A percentile compares a stretch with the other conserved stretches of the same genome.
phyloP scores from a whole-genome alignment of 768 basidiomycete genomes.

The Calocybe gangraenosa region DNA sequence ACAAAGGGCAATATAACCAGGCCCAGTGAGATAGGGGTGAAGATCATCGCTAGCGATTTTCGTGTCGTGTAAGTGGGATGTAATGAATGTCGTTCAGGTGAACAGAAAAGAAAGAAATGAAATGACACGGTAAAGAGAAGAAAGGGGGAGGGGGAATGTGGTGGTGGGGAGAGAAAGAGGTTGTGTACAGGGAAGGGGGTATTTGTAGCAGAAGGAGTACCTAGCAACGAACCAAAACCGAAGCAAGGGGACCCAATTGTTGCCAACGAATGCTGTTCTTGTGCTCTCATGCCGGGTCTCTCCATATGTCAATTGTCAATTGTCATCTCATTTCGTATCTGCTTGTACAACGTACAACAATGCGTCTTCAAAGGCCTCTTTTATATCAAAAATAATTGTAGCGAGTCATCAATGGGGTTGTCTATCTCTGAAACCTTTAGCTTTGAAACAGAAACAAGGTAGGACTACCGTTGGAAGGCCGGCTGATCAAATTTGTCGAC shows the following conservation, averaged over 20 bases:
- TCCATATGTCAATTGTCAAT: slow-evolving; percentile 7
- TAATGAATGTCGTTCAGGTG: slow-evolving; percentile 23
- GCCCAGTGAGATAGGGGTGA: slow-evolving; percentile 38
- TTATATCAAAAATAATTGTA: too few relatives aligned
- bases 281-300: slow-evolving; percentile 3
- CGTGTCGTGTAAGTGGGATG: slow-evolving; percentile 25
- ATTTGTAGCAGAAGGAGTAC: slow-evolving; percentile 10
- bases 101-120: slow-evolving; percentile 19
- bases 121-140: slow-evolving; percentile 10
- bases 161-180: slow-evolving; percentile 23
- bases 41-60: slow-evolving; percentile 41
- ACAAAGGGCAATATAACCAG: slow-evolving; percentile 48
- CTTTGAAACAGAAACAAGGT: too few relatives aligned
- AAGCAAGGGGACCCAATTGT: not conserved
- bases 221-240: slow-evolving; percentile 9
- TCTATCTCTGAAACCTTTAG: too few relatives aligned
- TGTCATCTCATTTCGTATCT: too few relatives aligned
- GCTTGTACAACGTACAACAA: too few relatives aligned
- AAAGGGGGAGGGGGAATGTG: slow-evolving; percentile 23
- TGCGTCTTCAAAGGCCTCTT: too few relatives aligned
- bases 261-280: slow-evolving; percentile 11
- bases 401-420: too few relatives aligned
- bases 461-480: too few relatives aligned
- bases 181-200: slow-evolving; percentile 7
- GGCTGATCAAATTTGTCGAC: too few relatives aligned